Evolutionary conservation across 495 filamentous ascomycete genomes (phyloP).

Genomic region (Pyrenula aspistea): DNA sequence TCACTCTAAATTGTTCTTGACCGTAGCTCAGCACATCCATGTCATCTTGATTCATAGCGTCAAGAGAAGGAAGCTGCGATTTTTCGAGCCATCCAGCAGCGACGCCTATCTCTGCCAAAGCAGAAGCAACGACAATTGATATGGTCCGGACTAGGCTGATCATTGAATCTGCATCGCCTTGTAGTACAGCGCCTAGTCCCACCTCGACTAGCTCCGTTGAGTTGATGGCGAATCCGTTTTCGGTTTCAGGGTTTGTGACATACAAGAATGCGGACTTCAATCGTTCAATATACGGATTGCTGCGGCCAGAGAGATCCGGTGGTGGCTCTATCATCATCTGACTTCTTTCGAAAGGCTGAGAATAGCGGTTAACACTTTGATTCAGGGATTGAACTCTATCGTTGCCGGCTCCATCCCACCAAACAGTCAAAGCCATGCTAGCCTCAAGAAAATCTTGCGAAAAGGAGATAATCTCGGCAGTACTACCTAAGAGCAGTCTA

Average conservation of each 20-base stretch:
- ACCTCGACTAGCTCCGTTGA: constrained; percentile 61
- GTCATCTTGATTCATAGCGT: constrained; percentile 41
- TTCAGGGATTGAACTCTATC: constrained; percentile 8
- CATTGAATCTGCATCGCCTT: constrained; percentile 61
- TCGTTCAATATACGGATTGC: constrained; percentile 39
- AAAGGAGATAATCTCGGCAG: constrained; percentile 52
- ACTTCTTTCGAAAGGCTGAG: constrained; percentile 3
- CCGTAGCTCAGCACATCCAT: constrained; percentile 50
- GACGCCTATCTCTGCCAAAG: constrained; percentile 67
- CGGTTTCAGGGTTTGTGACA: constrained; percentile 30
- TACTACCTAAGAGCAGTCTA: constrained; percentile 58
- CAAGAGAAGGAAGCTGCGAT: constrained; percentile 19
- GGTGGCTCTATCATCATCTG: background rate
- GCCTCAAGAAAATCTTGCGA: constrained; percentile 84
- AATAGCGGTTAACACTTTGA: background rate
- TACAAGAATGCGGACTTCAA: constrained; percentile 37
- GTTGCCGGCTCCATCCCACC: constrained; percentile 76
- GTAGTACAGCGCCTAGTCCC: constrained; percentile 64
- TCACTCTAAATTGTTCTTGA: constrained; percentile 19
- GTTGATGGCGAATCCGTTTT: constrained; percentile 54
- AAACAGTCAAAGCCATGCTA: constrained; percentile 62
- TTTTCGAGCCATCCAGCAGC: constrained; percentile 59
- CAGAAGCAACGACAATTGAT: constrained; percentile 63
- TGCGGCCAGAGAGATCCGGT: constrained; percentile 25
- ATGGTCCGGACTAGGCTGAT: constrained; percentile 61